Percentiles rank a stretch among this genome's conserved stretches.
Conservation (phyloP, 129 eudicot genomes). For the Artemisia annua region DNA sequence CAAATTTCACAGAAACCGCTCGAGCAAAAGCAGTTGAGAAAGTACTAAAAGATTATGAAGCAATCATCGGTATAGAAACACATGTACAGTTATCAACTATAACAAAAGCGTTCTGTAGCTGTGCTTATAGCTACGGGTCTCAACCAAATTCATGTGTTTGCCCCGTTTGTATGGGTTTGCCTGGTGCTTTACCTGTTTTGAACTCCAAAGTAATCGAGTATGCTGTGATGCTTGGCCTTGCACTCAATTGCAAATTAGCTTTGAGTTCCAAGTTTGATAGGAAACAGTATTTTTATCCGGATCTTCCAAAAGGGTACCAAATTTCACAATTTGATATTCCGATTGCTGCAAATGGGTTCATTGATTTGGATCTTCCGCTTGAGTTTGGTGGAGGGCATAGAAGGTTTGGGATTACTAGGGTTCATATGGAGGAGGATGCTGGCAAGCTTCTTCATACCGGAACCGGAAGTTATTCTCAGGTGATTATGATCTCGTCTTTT, state of each 20-base stretch:
- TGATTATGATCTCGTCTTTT: neutral
- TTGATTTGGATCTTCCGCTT: slow-evolving; percentile 93
- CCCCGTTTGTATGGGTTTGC: slow-evolving; percentile 94
- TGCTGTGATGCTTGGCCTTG: slow-evolving; percentile 88
- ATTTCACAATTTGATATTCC: slow-evolving; percentile 96
- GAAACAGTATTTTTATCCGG: slow-evolving; percentile 95
- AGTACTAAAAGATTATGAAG: slow-evolving; percentile 60
- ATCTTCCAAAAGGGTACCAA: slow-evolving; percentile 96
- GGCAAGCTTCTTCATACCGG: slow-evolving; percentile 93
- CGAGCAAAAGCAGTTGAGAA: slow-evolving; percentile 47
- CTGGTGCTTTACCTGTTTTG: slow-evolving; percentile 90
- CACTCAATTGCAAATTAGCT: slow-evolving; percentile 73
- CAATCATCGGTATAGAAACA: slow-evolving; percentile 91
- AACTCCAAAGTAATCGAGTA: slow-evolving; percentile 80
- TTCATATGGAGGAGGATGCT: slow-evolving; percentile 99
- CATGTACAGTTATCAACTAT: slow-evolving; percentile 85
- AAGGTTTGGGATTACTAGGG: slow-evolving; percentile 87
- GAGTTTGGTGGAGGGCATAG: slow-evolving; percentile 98
- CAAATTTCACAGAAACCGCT: slow-evolving; percentile 48
- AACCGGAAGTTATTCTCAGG: slow-evolving; percentile 76
- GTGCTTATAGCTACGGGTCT: slow-evolving; percentile 85
- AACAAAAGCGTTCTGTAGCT: slow-evolving; percentile 88
- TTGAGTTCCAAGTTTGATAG: slow-evolving; percentile 87
- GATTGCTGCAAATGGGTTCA: slow-evolving; percentile 69
- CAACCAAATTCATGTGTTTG: slow-evolving; percentile 83